These are phyloP conservation scores for Jackrogersella minutella DNA, from an alignment of 495 filamentous ascomycete species.

Conservation along the genomic window DNA sequence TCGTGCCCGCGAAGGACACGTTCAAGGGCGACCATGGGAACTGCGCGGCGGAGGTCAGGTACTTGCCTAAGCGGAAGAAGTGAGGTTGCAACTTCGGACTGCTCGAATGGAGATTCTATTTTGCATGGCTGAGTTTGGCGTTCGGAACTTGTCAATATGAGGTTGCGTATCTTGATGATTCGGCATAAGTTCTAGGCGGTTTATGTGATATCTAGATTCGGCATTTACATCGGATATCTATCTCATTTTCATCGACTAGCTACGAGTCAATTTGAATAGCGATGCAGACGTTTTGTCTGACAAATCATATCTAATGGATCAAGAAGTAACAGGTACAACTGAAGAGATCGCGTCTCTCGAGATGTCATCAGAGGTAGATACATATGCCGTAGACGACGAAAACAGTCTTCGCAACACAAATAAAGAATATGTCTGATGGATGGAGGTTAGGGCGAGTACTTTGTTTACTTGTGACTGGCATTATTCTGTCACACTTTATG, in stretches of 20 bases:
- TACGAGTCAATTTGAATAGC: too few relatives aligned
- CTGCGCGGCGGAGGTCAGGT: slow-evolving; percentile 47
- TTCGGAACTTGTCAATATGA: slow-evolving; percentile 3
- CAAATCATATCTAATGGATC: not conserved
- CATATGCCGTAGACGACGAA: too few relatives aligned
- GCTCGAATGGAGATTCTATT: slow-evolving; percentile 6
- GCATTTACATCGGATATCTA: not conserved
- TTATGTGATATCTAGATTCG: not conserved
- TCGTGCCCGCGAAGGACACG: slow-evolving; percentile 63
- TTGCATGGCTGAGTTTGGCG: slow-evolving; percentile 15
- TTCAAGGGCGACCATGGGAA: slow-evolving; percentile 49
- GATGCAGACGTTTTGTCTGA: too few relatives aligned
- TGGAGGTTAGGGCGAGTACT: too few relatives aligned
- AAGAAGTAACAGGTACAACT: too few relatives aligned
- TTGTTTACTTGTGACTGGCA: too few relatives aligned
- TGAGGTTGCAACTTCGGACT: not conserved
- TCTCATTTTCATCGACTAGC: not conserved
- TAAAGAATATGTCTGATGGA: too few relatives aligned
- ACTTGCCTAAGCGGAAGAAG: slow-evolving; percentile 50
- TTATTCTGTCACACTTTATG: too few relatives aligned
- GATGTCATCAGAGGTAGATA: too few relatives aligned
- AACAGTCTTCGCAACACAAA: too few relatives aligned
- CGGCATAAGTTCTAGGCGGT: not conserved
- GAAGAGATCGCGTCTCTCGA: too few relatives aligned
- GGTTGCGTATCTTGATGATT: not conserved